Base-by-base conservation (phyloP, 2,329 filamentous ascomycete species). In the Talaromyces sp. region DNA sequence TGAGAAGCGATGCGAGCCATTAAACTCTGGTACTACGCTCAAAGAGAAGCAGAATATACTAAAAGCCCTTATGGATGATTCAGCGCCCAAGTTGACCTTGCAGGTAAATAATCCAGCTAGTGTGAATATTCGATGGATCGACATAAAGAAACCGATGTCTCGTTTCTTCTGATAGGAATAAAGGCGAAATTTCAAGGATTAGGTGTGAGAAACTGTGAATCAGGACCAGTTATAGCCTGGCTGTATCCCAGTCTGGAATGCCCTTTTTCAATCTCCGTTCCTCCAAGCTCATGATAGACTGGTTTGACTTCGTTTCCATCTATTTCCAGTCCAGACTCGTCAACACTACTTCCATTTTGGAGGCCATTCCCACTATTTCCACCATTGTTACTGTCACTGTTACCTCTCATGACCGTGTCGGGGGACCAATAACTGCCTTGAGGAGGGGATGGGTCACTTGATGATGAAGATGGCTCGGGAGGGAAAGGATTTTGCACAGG, bases 1-100 rank as follows among this genome's bases (percentile, higher is more conserved):
- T 49, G 65, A 43, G 49, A 64, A 54, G 52, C 64, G 24, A 58
- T 70, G 53, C 30, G 47, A 65, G 41, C 54, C 60, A 16, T 19
- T 62, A 30, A 14, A 17, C 51, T 42, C 8, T 44, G 54, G 47
- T 19, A 45, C 35, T 42, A 41, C 13, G 41, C 44, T 37, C 29
- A 20, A 40, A 10, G 44, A 49, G 11, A 16, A 30, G 3, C 32
- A 4, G 16, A 10, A 22, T 9, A 20, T 14, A 10, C 24, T 53
- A 1, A 13, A 41, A 6, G 24, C 16, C 2, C 13, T 22, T 1
- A 13, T 53, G 40, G 10, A 24, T 9, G 22, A 53, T 14, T 44
- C 51, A 2, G 36, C 48, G 27, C 19, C 35, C 11, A 53, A 49
- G 33, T 37, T 53, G 35, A 49, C 51, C 2, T 40, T 53, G 33